Conservation (phyloP, 1,284 basidiomycete species). For the Tausonia pullulans region DNA sequence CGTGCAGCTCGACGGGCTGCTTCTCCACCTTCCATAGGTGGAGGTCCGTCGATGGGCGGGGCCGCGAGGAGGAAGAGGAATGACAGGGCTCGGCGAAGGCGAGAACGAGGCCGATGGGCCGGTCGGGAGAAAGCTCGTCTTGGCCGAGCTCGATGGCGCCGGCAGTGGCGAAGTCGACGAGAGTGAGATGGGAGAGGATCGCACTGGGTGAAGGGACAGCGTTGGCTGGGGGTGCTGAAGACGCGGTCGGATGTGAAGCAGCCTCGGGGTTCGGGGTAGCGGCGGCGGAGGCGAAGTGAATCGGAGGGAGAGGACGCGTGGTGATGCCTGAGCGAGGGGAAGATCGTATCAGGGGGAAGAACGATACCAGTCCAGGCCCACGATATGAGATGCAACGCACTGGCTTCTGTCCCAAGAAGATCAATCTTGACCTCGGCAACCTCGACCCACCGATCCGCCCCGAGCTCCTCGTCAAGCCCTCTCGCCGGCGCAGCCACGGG, state of each 20-base stretch:
- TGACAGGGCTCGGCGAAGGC: background rate
- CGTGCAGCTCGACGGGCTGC: background rate
- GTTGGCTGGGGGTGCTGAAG: background rate
- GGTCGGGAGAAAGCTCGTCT: too few species aligned
- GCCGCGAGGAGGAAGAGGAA: background rate
- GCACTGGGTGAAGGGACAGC: background rate
- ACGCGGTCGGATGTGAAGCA: background rate
- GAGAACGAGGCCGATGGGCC: too few species aligned
- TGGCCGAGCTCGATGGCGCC: too few species aligned
- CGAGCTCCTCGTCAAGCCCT: too few species aligned
- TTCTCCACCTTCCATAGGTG: background rate
- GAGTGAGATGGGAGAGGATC: background rate
- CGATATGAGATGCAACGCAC: background rate
- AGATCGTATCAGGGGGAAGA: too few species aligned
- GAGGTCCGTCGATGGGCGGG: background rate
- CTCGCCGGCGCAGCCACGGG: too few species aligned
- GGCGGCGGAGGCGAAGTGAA: background rate
- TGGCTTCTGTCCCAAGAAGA: conserved; percentile 1
- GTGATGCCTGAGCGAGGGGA: background rate
- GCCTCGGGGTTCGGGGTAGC: background rate
- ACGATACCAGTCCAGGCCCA: too few species aligned
- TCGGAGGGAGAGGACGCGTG: background rate
- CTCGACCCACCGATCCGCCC: conserved; percentile 1
- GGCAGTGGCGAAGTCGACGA: too few species aligned
- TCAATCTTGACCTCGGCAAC: conserved; percentile 8